phyloP scores from a whole-genome alignment of 192 early-diverging fungal genomes.

The Cladochytrium replicatum region DNA sequence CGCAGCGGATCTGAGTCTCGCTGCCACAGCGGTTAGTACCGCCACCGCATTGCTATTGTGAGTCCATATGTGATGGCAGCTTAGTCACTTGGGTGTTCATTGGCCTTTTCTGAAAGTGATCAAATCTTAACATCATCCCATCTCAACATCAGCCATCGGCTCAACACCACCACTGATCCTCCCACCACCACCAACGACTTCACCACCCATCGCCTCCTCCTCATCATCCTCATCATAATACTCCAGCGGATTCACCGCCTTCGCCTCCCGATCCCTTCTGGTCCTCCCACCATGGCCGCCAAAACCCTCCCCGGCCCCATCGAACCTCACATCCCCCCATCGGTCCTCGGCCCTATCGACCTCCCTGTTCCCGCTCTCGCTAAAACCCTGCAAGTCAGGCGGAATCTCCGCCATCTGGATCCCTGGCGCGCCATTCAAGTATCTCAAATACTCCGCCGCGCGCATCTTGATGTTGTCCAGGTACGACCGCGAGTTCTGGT shows the following conservation, averaged over 20 bases:
- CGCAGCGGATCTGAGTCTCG: too few relatives aligned
- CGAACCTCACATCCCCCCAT: constrained; percentile 25
- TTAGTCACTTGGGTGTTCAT: too few relatives aligned
- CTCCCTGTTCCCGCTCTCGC: constrained; percentile 20
- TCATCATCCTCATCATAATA: constrained; percentile 33
- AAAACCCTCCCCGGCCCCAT: too few relatives aligned
- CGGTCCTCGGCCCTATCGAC: constrained; percentile 26
- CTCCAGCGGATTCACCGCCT: constrained; percentile 25
- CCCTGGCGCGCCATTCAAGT: constrained; percentile 62
- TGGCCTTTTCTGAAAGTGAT: too few relatives aligned
- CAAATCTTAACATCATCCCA: too few relatives aligned
- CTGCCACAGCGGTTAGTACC: too few relatives aligned
- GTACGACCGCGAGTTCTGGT: constrained; percentile 76
- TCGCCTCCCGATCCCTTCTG: constrained; percentile 18
- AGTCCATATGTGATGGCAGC: too few relatives aligned
- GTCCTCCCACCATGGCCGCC: constrained; percentile 11
- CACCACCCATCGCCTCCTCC: constrained; percentile 17
- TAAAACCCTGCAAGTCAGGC: constrained; percentile 23
- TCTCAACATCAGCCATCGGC: too few relatives aligned
- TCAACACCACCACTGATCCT: too few relatives aligned
- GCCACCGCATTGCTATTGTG: too few relatives aligned
- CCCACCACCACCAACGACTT: constrained; percentile 7
- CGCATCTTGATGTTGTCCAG: constrained; percentile 60
- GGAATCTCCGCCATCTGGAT: constrained; percentile 80
- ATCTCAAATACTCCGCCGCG: constrained; percentile 53